Evolutionary conservation across 225 moss, liverwort and hornwort genomes (phyloP).

Genomic region (Straminergon stramineum): DNA sequence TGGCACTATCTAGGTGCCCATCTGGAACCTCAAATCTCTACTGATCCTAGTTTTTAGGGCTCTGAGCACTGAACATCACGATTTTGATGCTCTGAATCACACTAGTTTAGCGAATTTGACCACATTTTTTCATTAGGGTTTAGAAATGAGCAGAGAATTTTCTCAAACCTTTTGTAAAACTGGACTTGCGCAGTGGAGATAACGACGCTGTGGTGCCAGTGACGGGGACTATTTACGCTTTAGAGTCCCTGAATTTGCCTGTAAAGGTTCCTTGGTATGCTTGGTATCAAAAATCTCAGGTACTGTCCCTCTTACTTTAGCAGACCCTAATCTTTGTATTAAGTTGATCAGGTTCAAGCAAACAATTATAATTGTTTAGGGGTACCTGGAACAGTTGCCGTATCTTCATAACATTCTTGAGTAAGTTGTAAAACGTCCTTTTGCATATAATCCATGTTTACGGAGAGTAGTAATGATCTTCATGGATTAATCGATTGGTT

Average conservation of each 20-base stretch:
- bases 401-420: neutral
- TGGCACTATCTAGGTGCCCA: neutral
- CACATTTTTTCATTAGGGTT: neutral
- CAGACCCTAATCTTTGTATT: neutral
- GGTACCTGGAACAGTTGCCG: neutral
- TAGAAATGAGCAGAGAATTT: neutral
- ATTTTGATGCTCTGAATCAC: neutral
- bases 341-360: neutral
- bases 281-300: slow-evolving; percentile 54
- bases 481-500: neutral
- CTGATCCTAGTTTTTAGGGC: neutral
- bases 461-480: neutral
- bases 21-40: neutral
- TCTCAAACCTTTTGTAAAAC: neutral
- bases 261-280: slow-evolving; percentile 55
- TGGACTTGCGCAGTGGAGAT: slow-evolving; percentile 48
- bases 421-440: neutral
- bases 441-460: neutral
- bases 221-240: slow-evolving; percentile 45
- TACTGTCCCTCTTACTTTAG: neutral
- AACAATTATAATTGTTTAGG: neutral
- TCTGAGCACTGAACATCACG: neutral
- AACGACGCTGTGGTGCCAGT: slow-evolving; percentile 62
- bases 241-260: slow-evolving; percentile 34
- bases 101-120: no score